Conservation (phyloP, 1,284 basidiomycete species). For the Leccinum idahoense region DNA sequence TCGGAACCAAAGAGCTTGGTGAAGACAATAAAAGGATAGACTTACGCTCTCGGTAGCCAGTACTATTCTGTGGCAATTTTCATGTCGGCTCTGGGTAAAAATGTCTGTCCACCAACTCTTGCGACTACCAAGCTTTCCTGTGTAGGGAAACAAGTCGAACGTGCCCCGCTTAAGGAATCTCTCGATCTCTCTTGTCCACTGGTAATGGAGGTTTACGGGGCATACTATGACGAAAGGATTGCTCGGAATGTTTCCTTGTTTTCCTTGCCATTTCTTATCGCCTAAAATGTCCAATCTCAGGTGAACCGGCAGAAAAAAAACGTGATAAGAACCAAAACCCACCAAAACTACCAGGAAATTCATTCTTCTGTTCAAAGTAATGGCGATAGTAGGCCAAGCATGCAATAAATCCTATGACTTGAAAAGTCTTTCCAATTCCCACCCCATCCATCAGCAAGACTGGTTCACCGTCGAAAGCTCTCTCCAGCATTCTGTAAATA, state of each 20-base stretch:
- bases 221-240: background rate
- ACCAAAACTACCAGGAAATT: background rate
- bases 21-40: no score
- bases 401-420: background rate
- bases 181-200: background rate
- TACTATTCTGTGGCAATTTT: no score
- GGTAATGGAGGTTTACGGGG: background rate
- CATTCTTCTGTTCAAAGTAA: background rate
- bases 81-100: no score
- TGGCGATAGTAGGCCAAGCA: background rate
- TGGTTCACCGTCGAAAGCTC: background rate
- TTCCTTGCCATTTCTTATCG: background rate
- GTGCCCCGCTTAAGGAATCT: background rate
- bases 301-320: background rate
- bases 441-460: background rate
- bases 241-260: background rate
- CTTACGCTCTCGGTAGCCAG: no score
- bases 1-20: background rate
- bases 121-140: no score
- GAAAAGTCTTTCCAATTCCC: background rate
- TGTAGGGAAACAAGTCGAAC: no score
- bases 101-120: no score
- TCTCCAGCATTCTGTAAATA: background rate
- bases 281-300: background rate
- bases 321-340: background rate